phyloP scores from a whole-genome alignment of 495 filamentous ascomycete species.

The Xylaria curta region DNA sequence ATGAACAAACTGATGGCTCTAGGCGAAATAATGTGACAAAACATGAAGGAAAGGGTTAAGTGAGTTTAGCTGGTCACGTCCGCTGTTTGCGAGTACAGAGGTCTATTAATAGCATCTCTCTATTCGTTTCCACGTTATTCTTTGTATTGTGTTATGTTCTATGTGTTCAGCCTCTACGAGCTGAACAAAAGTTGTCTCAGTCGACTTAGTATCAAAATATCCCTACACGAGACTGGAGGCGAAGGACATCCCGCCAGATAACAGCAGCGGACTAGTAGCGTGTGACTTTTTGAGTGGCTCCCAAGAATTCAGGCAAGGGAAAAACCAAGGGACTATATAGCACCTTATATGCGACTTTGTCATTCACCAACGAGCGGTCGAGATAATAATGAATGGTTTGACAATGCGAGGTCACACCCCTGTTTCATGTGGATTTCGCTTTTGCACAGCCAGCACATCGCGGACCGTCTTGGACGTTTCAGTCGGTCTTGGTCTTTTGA shows the following conservation, averaged over 20 bases:
- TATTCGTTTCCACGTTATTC: neutral
- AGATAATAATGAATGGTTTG: neutral
- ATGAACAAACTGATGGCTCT: neutral
- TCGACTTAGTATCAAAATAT: neutral
- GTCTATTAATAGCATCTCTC: neutral
- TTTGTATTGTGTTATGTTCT: neutral
- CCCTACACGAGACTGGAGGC: neutral
- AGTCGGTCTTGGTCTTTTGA: constrained; percentile 1
- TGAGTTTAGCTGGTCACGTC: neutral
- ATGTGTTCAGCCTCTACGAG: neutral
- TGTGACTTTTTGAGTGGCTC: neutral
- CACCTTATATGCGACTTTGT: neutral
- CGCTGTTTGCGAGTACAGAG: neutral
- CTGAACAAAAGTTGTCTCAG: neutral
- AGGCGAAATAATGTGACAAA: too few species aligned
- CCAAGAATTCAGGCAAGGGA: neutral
- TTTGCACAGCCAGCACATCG: constrained; percentile 7
- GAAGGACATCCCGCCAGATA: neutral
- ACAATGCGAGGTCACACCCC: neutral
- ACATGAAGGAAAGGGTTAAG: too few species aligned
- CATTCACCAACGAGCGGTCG: neutral
- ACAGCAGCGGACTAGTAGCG: too few species aligned
- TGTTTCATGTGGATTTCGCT: constrained; percentile 18
- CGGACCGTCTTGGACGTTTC: constrained; percentile 4
- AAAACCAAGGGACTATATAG: neutral